Evolutionary conservation across 1,139 yeast species (phyloP).

Genomic region (Yamadazyma kanchanaburiensis): DNA sequence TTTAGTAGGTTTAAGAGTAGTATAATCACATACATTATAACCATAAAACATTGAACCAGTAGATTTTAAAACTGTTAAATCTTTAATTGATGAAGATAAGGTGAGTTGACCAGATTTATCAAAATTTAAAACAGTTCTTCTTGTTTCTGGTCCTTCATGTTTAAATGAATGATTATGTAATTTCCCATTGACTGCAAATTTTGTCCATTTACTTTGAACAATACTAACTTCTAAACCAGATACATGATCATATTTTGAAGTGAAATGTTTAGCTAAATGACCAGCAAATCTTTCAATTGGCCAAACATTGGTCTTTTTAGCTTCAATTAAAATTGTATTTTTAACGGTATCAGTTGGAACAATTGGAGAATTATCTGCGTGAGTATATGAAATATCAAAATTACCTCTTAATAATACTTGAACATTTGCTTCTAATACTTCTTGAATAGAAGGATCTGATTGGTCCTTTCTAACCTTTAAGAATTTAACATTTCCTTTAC

Average conservation of each 20-base stretch:
- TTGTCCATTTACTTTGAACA: conserved; percentile 74
- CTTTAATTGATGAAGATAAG: conserved; percentile 72
- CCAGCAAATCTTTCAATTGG: conserved; percentile 91
- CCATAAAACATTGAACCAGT: conserved; percentile 96
- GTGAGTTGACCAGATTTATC: conserved; percentile 47
- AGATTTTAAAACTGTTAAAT: conserved; percentile 82
- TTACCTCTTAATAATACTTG: conserved; percentile 71
- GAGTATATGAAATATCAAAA: conserved; percentile 75
- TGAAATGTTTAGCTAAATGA: conserved; percentile 76
- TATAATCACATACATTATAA: conserved; percentile 80
- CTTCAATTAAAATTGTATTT: conserved; percentile 80
- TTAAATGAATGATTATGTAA: conserved; percentile 79
- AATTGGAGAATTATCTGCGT: conserved; percentile 83
- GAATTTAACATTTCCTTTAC: conserved; percentile 89
- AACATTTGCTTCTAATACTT: conserved; percentile 82
- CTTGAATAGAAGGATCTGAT: conserved; percentile 65
- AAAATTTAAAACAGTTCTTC: conserved; percentile 57
- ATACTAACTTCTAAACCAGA: conserved; percentile 66
- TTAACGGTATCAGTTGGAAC: conserved; percentile 95
- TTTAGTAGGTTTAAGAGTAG: conserved; percentile 75
- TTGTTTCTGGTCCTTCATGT: conserved; percentile 81
- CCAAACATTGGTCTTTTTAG: conserved; percentile 78
- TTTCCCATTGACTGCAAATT: conserved; percentile 69
- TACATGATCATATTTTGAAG: conserved; percentile 71
- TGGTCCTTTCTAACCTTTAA: conserved; percentile 81